phyloP scores from a whole-genome alignment of 305 asterid species.

The Galium porrigens region DNA sequence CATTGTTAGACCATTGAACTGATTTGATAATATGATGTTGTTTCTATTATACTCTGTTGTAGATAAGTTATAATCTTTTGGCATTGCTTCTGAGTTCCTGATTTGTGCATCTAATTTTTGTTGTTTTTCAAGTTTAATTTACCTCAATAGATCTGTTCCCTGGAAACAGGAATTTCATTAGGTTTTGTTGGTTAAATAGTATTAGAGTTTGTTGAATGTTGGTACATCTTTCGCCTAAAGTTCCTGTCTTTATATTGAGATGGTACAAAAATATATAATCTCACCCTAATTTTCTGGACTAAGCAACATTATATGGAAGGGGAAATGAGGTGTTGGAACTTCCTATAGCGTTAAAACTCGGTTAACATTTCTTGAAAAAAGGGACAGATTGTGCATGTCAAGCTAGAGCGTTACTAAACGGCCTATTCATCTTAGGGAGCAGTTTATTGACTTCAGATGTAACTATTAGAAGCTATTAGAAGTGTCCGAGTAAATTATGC shows the following conservation, averaged over 20 bases:
- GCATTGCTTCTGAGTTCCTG: background rate
- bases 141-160: background rate
- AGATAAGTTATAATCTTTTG: background rate
- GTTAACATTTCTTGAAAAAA: too few relatives aligned
- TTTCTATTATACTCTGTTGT: background rate
- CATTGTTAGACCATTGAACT: background rate
- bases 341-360: too few relatives aligned
- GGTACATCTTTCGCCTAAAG: background rate
- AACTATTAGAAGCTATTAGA: too few relatives aligned
- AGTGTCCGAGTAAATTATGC: too few relatives aligned
- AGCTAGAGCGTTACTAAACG: background rate
- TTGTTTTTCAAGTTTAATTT: background rate
- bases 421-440: background rate
- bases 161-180: background rate
- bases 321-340: background rate
- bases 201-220: background rate
- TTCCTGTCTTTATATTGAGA: background rate
- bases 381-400: background rate
- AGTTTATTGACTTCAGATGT: background rate
- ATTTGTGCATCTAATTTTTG: background rate
- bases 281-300: background rate
- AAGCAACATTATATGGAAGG: background rate
- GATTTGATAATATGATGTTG: background rate
- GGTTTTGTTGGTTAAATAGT: background rate
- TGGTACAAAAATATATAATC: background rate